Evolutionary conservation across 2,329 filamentous ascomycete species (phyloP).

Genomic region (Orbilia ellipsospora): DNA sequence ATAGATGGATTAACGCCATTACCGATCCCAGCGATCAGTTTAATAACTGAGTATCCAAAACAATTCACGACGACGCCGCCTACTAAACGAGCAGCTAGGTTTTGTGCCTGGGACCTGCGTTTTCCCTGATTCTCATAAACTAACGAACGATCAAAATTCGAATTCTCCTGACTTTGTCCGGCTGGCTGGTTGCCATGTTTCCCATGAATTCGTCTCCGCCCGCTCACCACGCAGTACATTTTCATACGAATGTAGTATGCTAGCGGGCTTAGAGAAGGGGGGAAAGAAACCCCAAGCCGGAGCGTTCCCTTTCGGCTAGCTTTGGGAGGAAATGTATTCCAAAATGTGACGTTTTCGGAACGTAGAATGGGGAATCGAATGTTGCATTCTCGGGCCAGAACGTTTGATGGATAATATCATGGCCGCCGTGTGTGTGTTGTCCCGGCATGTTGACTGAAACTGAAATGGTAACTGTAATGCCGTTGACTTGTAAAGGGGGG

Average conservation of each 20-base stretch:
- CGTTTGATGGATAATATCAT: not conserved
- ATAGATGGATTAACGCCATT: not conserved
- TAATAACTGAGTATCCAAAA: not conserved
- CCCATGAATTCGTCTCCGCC: not conserved
- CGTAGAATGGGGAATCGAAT: conserved; percentile 13
- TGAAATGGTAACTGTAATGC: not conserved
- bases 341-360: conserved; percentile 22
- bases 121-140: not conserved
- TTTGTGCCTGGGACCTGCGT: conserved; percentile 8
- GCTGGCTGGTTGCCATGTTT: not conserved
- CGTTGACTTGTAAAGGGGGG: not conserved
- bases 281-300: not conserved
- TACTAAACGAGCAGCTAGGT: not conserved
- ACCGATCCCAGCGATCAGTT: conserved; percentile 1
- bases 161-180: too few species aligned
- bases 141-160: too few species aligned
- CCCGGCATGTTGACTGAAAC: not conserved
- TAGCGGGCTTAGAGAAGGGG: not conserved
- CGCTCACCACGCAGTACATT: not conserved
- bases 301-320: not conserved
- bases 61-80: not conserved
- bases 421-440: conserved; percentile 3
- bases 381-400: conserved; percentile 42
- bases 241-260: not conserved
- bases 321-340: not conserved